Evolutionary conservation across 2,329 filamentous ascomycete genomes (phyloP), one percentile per base, ranked within the genome.

Genomic region (Sporothrix phasma): DNA sequence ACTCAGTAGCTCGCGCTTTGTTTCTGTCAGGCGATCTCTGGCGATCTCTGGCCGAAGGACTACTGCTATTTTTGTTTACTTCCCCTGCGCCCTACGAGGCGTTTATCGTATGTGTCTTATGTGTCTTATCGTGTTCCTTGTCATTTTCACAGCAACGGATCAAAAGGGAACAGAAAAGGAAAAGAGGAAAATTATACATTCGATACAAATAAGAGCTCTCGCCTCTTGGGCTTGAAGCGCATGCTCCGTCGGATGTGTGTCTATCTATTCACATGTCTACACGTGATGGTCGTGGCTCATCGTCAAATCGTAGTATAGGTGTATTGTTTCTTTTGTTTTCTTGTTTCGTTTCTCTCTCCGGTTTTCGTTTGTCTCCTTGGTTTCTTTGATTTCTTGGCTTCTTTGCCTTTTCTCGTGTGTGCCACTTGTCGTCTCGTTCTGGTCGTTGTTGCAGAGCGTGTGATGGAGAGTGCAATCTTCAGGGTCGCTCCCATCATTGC

Each of bases 211-310:
- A 15, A 13, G 5, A 46, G 39, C 26, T 60, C 56, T 24, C 56
- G 15, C 34, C 15, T 37, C 29, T 31, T 58, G 34, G 22, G 26
- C 29, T 26, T 3, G 15, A 43, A 8, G 26, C 56, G n/a, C 41
- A 29, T 60, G 24, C 56, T 34, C 41, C 34, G 31, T 43, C 26
- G 41, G 17, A 43, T 43, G 54, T 58, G 39, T 17, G 45, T 46
- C 24, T 60, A 60, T 60, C 56, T 60, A 60, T 60, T 34, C 29
- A 43, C 54, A 58, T 43, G 54, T 58, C 29, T 60, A 34, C 41
- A 60, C 46, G 41, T 60, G 56, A 60, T 60, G 41, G 56, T 60
- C 56, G n/a, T 60, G 46, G n/a, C 15, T 58, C 54, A 58, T 58
- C 54, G 37, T 58, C 13, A 58, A 58, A 19, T 41, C 54, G 39